These are phyloP conservation scores for Apostasia ramifera DNA, from an alignment of 106 monocot genomes.

Conservation along the genomic window DNA sequence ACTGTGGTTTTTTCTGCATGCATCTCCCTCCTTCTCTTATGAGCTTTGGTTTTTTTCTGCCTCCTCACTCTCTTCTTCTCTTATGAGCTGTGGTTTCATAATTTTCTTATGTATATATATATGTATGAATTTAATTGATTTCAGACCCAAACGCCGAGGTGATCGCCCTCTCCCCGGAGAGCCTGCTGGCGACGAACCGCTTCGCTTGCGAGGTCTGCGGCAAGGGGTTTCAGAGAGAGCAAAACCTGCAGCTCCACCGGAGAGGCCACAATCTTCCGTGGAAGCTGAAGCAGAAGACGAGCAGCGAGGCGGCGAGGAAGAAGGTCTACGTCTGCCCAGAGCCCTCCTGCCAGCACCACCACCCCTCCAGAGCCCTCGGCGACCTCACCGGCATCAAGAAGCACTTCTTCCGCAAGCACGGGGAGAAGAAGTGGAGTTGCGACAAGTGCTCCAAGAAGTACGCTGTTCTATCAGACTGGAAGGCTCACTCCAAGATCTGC, in stretches of 20 bases:
- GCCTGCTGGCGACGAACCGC: not conserved
- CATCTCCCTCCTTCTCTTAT: no score
- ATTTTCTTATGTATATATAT: no score
- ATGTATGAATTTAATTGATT: no score
- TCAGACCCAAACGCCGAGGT: not conserved
- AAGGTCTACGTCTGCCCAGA: slow-evolving; percentile 7
- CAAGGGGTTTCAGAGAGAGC: slow-evolving; percentile 1
- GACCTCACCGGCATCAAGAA: slow-evolving; percentile 88
- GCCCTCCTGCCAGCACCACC: slow-evolving; percentile 29
- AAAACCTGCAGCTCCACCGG: slow-evolving; percentile 4
- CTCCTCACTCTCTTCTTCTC: no score
- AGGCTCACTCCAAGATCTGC: slow-evolving; percentile 72
- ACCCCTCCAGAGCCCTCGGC: slow-evolving; percentile 48
- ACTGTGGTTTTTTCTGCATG: no score
- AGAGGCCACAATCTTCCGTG: slow-evolving; percentile 4
- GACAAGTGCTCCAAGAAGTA: slow-evolving; percentile 82
- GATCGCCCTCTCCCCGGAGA: not conserved
- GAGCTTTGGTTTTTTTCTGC: no score
- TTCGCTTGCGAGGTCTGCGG: not conserved
- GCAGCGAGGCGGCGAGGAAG: not conserved
- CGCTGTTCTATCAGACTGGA: slow-evolving; percentile 78
- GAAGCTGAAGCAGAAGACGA: not conserved
- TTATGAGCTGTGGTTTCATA: no score
- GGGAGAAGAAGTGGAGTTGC: slow-evolving; percentile 90
- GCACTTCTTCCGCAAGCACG: slow-evolving; percentile 78